Percentiles rank a stretch among this genome's conserved stretches.
Evolutionary conservation across 495 filamentous ascomycete genomes (phyloP).

Genomic region (Penicillium diatomitis): DNA sequence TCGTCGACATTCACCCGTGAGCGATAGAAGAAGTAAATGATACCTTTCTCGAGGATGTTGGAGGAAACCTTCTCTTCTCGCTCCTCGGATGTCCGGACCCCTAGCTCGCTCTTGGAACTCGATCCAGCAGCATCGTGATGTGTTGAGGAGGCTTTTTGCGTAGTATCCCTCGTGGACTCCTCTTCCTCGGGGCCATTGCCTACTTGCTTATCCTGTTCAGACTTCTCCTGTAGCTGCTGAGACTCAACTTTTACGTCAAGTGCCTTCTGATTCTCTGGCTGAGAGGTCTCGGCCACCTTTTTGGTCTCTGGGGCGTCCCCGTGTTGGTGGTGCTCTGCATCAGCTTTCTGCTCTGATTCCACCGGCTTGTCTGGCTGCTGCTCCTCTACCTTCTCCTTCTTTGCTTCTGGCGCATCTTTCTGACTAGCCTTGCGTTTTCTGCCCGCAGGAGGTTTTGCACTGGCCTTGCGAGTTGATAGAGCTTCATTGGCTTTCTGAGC

Average conservation of each 20-base stretch:
- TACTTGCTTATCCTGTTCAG: not conserved
- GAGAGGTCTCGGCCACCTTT: constrained; percentile 18
- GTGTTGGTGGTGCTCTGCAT: too few species aligned
- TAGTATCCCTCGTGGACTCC: not conserved
- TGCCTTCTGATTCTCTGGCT: constrained; percentile 12
- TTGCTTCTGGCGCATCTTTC: constrained; percentile 18
- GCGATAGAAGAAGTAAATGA: constrained; percentile 91
- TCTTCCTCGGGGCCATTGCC: constrained; percentile 5
- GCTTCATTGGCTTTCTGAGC: constrained; percentile 40
- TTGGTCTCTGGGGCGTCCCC: not conserved
- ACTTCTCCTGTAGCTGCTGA: constrained; percentile 26
- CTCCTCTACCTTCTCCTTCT: not conserved
- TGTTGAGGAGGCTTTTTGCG: not conserved
- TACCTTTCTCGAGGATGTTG: constrained; percentile 81
- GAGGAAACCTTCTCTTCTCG: constrained; percentile 52
- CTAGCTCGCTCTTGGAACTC: constrained; percentile 6
- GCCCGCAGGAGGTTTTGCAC: constrained; percentile 14
- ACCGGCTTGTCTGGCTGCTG: not conserved
- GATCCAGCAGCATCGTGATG: constrained; percentile 3
- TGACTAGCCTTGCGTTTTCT: constrained; percentile 28
- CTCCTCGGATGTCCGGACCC: constrained; percentile 29
- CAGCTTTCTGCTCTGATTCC: not conserved
- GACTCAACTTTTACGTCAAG: constrained; percentile 16
- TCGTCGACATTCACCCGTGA: constrained; percentile 65
- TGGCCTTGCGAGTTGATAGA: constrained; percentile 21